Conservation (phyloP, 139 green algal genomes). For the Tetraselmis striata region DNA sequence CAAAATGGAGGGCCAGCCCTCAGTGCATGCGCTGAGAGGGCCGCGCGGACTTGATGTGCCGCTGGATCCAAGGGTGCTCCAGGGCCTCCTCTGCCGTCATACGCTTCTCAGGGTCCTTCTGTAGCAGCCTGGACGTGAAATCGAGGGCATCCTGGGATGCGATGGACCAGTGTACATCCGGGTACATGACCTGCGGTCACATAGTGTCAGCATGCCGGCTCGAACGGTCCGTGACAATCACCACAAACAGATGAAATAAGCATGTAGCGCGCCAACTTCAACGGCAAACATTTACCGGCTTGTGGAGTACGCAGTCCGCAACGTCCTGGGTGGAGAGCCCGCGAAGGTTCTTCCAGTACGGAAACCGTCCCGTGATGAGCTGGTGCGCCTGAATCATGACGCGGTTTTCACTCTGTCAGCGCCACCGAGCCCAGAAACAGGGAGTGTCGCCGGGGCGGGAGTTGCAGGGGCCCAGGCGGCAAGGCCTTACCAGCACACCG, state of each 20-base stretch:
- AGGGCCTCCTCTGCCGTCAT: constrained; percentile 65
- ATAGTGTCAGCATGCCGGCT: too few relatives aligned
- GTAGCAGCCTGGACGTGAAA: neutral
- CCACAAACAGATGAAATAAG: too few relatives aligned
- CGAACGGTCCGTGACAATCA: too few relatives aligned
- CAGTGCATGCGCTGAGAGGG: too few relatives aligned
- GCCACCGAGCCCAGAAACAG: too few relatives aligned
- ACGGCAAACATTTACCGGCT: neutral
- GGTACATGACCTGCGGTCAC: too few relatives aligned
- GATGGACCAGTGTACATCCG: neutral
- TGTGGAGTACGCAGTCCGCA: neutral
- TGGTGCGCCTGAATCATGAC: too few relatives aligned
- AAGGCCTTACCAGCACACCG: neutral
- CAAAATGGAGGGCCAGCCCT: too few relatives aligned
- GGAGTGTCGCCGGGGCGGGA: too few relatives aligned
- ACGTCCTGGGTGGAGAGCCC: neutral
- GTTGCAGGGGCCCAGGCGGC: too few relatives aligned
- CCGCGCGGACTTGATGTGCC: neutral
- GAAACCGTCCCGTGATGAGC: neutral
- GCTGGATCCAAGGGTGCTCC: constrained; percentile 70
- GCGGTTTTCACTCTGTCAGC: too few relatives aligned
- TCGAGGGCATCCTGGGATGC: neutral
- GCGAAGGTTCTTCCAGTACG: neutral
- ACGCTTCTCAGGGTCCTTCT: constrained; percentile 48
- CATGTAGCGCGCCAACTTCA: too few relatives aligned